Evolutionary conservation across 176 grass and related monocot species (phyloP).

Genomic region (Aegilops umbellulata): DNA sequence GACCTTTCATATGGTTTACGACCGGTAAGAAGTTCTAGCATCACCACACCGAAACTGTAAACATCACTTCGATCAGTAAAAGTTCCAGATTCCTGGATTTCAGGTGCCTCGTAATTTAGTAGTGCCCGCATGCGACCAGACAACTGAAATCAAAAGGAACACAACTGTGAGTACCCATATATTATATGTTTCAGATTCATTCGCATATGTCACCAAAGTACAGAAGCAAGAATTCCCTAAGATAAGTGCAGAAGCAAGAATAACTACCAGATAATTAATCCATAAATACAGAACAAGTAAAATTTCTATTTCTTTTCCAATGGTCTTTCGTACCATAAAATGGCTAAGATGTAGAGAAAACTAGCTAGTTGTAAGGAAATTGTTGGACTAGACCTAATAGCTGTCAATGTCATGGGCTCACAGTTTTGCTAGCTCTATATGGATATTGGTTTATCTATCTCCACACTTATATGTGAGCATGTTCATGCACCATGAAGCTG

Average conservation of each 20-base stretch:
- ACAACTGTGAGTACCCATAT: slow-evolving; percentile 26
- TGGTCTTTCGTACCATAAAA: neutral
- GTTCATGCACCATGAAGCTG: neutral
- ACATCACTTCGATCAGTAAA: slow-evolving; percentile 65
- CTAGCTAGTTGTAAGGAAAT: slow-evolving; percentile 16
- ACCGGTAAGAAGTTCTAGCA: slow-evolving; percentile 89
- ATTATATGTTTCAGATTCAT: slow-evolving; percentile 15
- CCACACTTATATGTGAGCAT: neutral
- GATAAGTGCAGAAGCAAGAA: neutral
- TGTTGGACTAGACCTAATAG: neutral
- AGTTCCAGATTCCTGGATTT: slow-evolving; percentile 57
- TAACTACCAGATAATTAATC: neutral
- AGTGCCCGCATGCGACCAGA: slow-evolving; percentile 53
- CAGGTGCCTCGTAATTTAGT: slow-evolving; percentile 75
- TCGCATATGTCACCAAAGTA: neutral
- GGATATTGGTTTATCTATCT: no score
- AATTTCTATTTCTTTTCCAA: neutral
- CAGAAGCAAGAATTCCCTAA: slow-evolving; percentile 5
- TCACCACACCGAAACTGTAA: slow-evolving; percentile 88
- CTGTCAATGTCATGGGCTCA: neutral
- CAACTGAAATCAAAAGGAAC: slow-evolving; percentile 46
- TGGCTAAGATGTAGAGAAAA: slow-evolving; percentile 3
- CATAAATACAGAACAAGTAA: neutral
- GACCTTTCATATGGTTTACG: slow-evolving; percentile 85
- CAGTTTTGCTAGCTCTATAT: slow-evolving; percentile 14